Evolutionary conservation across 768 basidiomycete species (phyloP).

Genomic region (Podaxis sp.): DNA sequence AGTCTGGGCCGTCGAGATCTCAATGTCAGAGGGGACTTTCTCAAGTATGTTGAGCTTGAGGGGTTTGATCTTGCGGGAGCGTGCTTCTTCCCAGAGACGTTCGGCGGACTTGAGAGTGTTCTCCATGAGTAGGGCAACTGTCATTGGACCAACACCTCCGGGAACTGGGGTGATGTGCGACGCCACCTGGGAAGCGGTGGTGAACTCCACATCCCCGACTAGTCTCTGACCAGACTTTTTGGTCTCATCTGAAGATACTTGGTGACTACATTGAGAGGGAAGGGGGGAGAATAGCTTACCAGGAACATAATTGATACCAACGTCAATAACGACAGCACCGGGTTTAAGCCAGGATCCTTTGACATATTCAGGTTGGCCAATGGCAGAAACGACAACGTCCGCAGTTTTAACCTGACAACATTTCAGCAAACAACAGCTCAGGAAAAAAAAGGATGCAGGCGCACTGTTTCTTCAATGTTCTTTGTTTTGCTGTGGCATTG

Average conservation of each 20-base stretch:
- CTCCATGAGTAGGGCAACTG: constrained; percentile 95
- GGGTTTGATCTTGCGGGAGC: constrained; percentile 67
- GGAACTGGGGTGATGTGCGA: constrained; percentile 96
- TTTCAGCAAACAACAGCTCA: neutral
- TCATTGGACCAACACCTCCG: constrained; percentile 99
- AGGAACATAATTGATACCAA: constrained; percentile 94
- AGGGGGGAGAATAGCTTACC: constrained; percentile 38
- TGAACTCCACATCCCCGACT: constrained; percentile 93
- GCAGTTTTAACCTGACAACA: constrained; percentile 66
- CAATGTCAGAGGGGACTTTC: constrained; percentile 95
- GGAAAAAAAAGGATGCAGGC: constrained; percentile 20
- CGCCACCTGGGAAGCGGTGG: constrained; percentile 70
- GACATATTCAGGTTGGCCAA: constrained; percentile 87
- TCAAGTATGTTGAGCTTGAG: constrained; percentile 74
- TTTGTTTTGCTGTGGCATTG: constrained; percentile 94
- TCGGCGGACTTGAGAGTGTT: constrained; percentile 87
- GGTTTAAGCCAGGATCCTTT: constrained; percentile 95
- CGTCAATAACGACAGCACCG: constrained; percentile 94
- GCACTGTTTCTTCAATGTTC: constrained; percentile 73
- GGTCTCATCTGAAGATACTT: constrained; percentile 52
- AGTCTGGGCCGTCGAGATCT: constrained; percentile 90
- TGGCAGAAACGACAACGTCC: constrained; percentile 95
- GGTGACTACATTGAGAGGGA: neutral
- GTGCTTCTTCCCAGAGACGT: constrained; percentile 68
- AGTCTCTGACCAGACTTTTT: constrained; percentile 96